Conservation (phyloP, 345 rosid species). For the Zanthoxylum bungeanum region DNA sequence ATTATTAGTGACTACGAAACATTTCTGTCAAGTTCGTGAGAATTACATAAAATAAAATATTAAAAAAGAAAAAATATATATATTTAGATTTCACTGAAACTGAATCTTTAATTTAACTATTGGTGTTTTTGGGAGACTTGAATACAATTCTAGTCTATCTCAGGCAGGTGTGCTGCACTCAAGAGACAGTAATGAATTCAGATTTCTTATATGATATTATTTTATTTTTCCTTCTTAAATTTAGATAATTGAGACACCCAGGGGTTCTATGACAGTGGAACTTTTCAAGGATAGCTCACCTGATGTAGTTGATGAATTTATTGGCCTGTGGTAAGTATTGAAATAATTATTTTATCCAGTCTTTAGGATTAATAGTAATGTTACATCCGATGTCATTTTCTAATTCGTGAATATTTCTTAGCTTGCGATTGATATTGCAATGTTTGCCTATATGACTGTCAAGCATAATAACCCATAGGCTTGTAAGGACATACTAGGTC, state of each 20-base stretch:
- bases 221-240: slow-evolving; percentile 9
- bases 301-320: slow-evolving; percentile 60
- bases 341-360: neutral
- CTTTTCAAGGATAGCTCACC: slow-evolving; percentile 65
- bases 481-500: neutral
- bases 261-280: slow-evolving; percentile 65
- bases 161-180: neutral
- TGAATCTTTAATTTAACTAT: neutral
- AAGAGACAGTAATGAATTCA: neutral
- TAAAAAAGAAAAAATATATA: too few relatives aligned
- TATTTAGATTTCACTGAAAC: neutral
- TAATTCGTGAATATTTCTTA: neutral
- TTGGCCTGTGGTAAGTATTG: slow-evolving; percentile 47
- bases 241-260: slow-evolving; percentile 61
- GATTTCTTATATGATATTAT: neutral
- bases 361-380: neutral
- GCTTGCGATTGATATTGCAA: neutral
- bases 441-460: neutral
- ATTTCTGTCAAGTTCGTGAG: neutral
- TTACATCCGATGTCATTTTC: neutral
- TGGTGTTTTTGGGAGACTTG: neutral
- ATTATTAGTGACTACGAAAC: neutral
- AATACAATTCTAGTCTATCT: neutral
- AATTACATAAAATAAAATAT: neutral
- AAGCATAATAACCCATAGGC: neutral